Percentiles rank a stretch among this genome's conserved stretches.
Conservation (phyloP, 148 eudicot species). For the Nepenthes mirabilis region DNA sequence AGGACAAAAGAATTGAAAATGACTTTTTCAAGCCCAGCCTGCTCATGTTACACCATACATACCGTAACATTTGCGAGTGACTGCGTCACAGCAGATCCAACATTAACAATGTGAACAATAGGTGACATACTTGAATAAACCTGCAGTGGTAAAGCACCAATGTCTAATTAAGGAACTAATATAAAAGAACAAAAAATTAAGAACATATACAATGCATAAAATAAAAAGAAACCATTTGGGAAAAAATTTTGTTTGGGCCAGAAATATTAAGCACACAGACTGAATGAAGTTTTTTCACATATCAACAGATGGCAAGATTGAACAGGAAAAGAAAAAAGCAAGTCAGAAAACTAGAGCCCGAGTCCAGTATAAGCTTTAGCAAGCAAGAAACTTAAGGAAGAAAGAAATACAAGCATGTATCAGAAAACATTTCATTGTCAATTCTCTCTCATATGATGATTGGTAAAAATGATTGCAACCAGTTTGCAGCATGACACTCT, state of each 20-base stretch:
- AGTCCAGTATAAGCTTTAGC: too few species aligned
- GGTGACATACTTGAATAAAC: conserved; percentile 89
- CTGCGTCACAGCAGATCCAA: conserved; percentile 51
- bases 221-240: neutral
- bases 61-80: conserved; percentile 85
- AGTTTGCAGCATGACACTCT: too few species aligned
- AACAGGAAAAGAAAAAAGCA: too few species aligned
- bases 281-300: neutral
- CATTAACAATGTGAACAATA: conserved; percentile 58
- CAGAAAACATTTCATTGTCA: too few species aligned
- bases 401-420: too few species aligned
- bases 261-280: neutral
- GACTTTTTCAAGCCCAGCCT: neutral
- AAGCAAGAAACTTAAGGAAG: too few species aligned
- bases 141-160: conserved; percentile 21
- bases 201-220: too few species aligned
- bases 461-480: too few species aligned
- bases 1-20: neutral
- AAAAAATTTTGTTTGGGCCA: neutral
- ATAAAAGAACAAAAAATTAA: neutral
- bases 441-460: too few species aligned
- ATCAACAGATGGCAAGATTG: too few species aligned
- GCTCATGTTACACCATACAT: conserved; percentile 12
- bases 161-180: neutral
- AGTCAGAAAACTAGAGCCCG: too few species aligned